Percentiles rank a stretch among this genome's conserved stretches.
Evolutionary conservation across 495 filamentous ascomycete genomes (phyloP).

Genomic region (Talaromyces adpressus): DNA sequence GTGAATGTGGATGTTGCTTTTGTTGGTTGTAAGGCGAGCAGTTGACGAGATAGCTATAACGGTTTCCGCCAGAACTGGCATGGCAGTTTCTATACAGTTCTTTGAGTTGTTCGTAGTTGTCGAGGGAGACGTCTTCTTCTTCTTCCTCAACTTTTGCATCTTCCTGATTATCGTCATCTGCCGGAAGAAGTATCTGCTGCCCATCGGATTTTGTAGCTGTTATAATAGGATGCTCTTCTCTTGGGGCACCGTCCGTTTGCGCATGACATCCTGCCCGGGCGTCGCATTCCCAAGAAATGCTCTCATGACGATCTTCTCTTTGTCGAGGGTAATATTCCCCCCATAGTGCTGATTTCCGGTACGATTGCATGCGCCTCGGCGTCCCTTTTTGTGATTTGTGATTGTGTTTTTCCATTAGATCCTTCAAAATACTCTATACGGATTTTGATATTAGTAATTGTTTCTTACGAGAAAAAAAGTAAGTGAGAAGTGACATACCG

Average conservation of each 20-base stretch:
- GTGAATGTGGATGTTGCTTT: not conserved
- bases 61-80: not conserved
- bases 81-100: constrained; percentile 3
- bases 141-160: not conserved
- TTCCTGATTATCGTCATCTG: not conserved
- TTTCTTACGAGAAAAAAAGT: not conserved
- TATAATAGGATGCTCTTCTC: not conserved
- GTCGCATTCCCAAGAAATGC: not conserved
- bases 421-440: not conserved
- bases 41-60: constrained; percentile 5
- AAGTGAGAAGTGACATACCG: not conserved
- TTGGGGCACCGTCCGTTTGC: not conserved
- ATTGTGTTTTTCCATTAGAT: not conserved
- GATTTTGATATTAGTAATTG: not conserved
- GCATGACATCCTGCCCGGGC: not conserved
- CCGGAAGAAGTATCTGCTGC: not conserved
- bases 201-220: not conserved
- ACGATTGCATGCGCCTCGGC: not conserved
- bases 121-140: not conserved
- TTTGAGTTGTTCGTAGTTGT: constrained; percentile 2
- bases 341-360: not conserved
- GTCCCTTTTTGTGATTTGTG: not conserved
- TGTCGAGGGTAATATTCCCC: not conserved
- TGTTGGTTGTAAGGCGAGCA: not conserved
- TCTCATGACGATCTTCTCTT: not conserved